Conservation (phyloP, 306 rosid species). For the Lathyrus tuberosus region DNA sequence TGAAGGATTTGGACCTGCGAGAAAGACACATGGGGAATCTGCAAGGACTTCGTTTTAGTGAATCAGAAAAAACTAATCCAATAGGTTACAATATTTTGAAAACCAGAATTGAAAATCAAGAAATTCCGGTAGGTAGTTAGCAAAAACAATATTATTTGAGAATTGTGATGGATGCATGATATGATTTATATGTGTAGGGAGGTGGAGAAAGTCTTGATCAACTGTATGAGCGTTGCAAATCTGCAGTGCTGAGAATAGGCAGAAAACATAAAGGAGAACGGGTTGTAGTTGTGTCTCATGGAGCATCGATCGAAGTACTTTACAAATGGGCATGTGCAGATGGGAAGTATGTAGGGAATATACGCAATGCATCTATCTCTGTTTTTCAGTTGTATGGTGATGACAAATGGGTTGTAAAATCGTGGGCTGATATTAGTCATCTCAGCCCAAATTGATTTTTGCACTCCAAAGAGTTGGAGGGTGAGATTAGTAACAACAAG, state of each 20-base stretch:
- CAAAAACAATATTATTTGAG: neutral
- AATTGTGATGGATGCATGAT: too few species aligned
- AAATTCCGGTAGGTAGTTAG: neutral
- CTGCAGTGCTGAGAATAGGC: neutral
- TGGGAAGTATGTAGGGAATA: conserved; percentile 16
- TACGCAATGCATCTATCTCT: conserved; percentile 37
- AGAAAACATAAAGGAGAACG: neutral
- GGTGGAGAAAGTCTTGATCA: neutral
- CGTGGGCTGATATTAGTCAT: conserved; percentile 80
- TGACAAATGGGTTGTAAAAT: conserved; percentile 59
- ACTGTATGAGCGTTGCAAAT: neutral
- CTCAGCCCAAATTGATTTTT: conserved; percentile 55
- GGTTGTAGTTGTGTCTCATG: neutral
- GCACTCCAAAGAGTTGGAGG: conserved; percentile 45
- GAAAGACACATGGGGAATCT: neutral
- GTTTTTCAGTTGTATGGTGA: conserved; percentile 64
- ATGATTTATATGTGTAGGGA: neutral
- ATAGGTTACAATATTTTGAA: neutral
- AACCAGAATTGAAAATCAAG: neutral
- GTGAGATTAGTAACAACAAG: too few species aligned
- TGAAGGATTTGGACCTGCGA: neutral
- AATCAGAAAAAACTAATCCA: neutral
- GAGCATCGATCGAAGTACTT: neutral
- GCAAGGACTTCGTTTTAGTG: neutral
- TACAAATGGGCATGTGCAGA: neutral